A percentile compares a stretch with the other conserved stretches of the same genome.
These are phyloP conservation scores for Phytophthora fragariae DNA, from an alignment of 352 stramenopile genomes.

Conservation along the genomic window DNA sequence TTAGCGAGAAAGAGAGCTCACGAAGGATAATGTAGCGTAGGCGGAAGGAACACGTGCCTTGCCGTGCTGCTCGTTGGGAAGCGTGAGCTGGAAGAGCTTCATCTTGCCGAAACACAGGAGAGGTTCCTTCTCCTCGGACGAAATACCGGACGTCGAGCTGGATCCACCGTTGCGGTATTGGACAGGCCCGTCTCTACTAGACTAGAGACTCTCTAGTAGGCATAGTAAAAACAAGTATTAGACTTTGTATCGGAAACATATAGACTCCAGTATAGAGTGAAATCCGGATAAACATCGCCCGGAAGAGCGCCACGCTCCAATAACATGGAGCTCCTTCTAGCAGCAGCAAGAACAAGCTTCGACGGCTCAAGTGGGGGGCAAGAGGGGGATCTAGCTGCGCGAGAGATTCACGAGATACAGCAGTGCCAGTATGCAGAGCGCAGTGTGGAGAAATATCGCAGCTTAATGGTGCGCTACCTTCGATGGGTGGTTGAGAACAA, in stretches of 20 bases:
- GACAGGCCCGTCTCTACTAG: too few relatives aligned
- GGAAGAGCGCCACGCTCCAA: too few relatives aligned
- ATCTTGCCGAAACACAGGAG: slow-evolving; percentile 32
- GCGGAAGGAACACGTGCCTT: slow-evolving; percentile 41
- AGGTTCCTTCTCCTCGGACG: too few relatives aligned
- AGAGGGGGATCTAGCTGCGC: too few relatives aligned
- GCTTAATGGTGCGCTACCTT: neutral
- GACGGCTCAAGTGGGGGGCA: neutral
- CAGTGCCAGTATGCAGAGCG: neutral
- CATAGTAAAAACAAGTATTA: too few relatives aligned
- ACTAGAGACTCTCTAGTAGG: too few relatives aligned
- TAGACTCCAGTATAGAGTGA: too few relatives aligned
- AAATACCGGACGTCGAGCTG: too few relatives aligned
- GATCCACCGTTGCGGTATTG: too few relatives aligned
- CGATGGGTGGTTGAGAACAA: neutral
- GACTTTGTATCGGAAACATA: too few relatives aligned
- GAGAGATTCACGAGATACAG: neutral
- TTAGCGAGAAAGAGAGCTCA: neutral
- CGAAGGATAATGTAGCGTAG: neutral
- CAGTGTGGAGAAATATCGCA: neutral
- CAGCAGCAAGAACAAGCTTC: neutral
- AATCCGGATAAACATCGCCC: too few relatives aligned
- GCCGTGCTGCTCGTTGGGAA: slow-evolving; percentile 85
- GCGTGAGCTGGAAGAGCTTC: slow-evolving; percentile 91
- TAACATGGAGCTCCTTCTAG: neutral